Conservation (phyloP, 306 rosid genomes). For the Pyrus betulifolia region DNA sequence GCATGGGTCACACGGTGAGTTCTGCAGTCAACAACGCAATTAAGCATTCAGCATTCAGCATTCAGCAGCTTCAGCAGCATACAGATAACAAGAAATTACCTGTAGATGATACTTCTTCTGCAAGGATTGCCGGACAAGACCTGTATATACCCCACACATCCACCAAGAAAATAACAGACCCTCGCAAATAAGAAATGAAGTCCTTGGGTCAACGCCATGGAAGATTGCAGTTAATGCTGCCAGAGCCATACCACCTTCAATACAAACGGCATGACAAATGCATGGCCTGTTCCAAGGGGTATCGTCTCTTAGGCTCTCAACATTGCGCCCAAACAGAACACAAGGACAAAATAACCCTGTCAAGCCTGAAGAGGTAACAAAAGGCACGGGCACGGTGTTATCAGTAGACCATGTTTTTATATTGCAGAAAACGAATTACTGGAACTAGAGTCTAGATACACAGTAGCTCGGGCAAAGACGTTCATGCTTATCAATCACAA, state of each 20-base stretch:
- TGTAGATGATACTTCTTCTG: conserved; percentile 90
- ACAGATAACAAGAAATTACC: conserved; percentile 31
- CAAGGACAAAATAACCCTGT: conserved; percentile 91
- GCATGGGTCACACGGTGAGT: conserved; percentile 87
- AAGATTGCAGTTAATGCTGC: conserved; percentile 65
- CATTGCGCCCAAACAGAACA: conserved; percentile 83
- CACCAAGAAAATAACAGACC: conserved; percentile 93
- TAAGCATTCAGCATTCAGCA: not conserved
- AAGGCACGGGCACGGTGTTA: not conserved
- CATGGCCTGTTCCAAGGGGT: conserved; percentile 78
- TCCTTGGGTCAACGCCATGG: conserved; percentile 57
- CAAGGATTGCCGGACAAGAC: conserved; percentile 76
- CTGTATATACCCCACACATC: conserved; percentile 94
- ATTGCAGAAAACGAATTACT: not conserved
- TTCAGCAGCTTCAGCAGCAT: not conserved
- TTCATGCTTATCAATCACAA: not conserved
- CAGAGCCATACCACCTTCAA: conserved; percentile 89
- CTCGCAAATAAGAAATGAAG: conserved; percentile 67
- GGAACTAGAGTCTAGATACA: not conserved
- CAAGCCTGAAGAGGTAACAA: conserved; percentile 48
- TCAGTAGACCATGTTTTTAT: not conserved
- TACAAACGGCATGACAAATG: conserved; percentile 78
- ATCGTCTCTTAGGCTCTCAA: conserved; percentile 66
- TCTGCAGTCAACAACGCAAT: conserved; percentile 36
- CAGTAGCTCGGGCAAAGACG: not conserved